Percentiles rank a stretch among this genome's conserved stretches.
Evolutionary conservation across 345 rosid species (phyloP).

Genomic region (Dovyalis caffra): DNA sequence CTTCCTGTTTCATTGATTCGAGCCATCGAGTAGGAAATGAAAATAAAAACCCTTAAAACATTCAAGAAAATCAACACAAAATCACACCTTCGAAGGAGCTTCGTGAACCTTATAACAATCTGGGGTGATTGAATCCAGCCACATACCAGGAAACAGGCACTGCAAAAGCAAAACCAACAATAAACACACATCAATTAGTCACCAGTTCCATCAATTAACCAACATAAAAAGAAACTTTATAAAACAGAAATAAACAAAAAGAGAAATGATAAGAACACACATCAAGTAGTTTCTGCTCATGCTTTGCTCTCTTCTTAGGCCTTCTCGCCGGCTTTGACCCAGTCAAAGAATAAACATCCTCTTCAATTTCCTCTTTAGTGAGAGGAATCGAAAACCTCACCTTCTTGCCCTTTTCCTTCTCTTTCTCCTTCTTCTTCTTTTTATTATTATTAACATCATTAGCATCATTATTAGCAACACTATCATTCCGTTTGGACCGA

Average conservation of each 20-base stretch:
- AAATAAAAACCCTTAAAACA: background rate
- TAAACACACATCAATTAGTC: background rate
- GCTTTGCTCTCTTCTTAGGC: constrained; percentile 29
- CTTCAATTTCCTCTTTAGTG: constrained; percentile 29
- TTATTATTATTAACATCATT: background rate
- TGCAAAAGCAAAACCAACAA: constrained; percentile 14
- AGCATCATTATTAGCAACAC: background rate
- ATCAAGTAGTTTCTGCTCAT: constrained; percentile 30
- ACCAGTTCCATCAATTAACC: background rate
- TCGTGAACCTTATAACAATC: constrained; percentile 24
- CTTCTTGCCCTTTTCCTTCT: constrained; percentile 19
- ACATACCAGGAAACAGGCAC: constrained; percentile 30
- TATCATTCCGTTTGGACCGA: background rate
- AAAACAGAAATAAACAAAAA: background rate
- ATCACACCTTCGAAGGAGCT: constrained; percentile 19
- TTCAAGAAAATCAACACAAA: background rate
- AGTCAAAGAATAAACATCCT: constrained; percentile 25
- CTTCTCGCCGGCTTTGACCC: constrained; percentile 29
- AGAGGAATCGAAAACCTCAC: constrained; percentile 24
- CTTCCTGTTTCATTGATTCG: background rate
- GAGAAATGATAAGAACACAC: background rate
- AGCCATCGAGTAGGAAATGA: background rate
- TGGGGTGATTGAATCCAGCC: constrained; percentile 22
- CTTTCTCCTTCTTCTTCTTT: constrained; percentile 8
- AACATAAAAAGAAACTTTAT: background rate